Evolutionary conservation across 345 rosid species (phyloP).

Genomic region (Salix dunnii): DNA sequence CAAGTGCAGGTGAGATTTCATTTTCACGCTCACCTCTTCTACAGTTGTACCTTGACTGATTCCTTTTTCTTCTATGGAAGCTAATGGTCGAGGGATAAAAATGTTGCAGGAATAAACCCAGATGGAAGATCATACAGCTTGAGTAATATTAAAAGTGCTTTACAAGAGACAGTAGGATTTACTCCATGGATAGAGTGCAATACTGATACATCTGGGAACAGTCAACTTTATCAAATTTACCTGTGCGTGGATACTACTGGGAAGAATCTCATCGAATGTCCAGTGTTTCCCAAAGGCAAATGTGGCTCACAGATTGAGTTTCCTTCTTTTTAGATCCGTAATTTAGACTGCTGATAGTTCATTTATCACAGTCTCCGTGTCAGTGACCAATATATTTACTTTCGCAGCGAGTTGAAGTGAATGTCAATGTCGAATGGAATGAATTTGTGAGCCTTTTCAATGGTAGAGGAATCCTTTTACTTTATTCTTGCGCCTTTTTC

Average conservation of each 20-base stretch:
- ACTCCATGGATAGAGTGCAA: constrained; percentile 82
- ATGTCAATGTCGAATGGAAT: not conserved
- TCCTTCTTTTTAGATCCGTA: constrained; percentile 51
- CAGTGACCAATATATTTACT: not conserved
- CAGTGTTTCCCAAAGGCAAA: constrained; percentile 59
- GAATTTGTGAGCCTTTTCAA: too few relatives aligned
- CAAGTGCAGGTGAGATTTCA: constrained; percentile 45
- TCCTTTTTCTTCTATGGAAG: not conserved
- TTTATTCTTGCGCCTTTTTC: too few relatives aligned
- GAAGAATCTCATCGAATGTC: constrained; percentile 60
- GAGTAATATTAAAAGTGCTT: constrained; percentile 52
- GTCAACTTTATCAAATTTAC: constrained; percentile 80
- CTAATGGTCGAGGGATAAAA: not conserved
- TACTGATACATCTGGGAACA: constrained; percentile 51
- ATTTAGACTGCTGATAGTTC: not conserved
- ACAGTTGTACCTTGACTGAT: not conserved
- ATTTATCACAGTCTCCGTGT: not conserved
- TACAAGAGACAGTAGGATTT: constrained; percentile 47
- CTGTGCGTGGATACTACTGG: constrained; percentile 74
- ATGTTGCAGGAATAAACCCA: constrained; percentile 53
- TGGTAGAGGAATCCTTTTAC: too few relatives aligned
- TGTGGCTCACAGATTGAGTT: constrained; percentile 65
- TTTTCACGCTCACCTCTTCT: not conserved
- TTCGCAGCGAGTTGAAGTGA: too few relatives aligned
- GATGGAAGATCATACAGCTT: constrained; percentile 52